These are phyloP conservation scores for Botryosphaeria dothidea DNA, from an alignment of 2,329 filamentous ascomycete genomes.

Conservation along the genomic window DNA sequence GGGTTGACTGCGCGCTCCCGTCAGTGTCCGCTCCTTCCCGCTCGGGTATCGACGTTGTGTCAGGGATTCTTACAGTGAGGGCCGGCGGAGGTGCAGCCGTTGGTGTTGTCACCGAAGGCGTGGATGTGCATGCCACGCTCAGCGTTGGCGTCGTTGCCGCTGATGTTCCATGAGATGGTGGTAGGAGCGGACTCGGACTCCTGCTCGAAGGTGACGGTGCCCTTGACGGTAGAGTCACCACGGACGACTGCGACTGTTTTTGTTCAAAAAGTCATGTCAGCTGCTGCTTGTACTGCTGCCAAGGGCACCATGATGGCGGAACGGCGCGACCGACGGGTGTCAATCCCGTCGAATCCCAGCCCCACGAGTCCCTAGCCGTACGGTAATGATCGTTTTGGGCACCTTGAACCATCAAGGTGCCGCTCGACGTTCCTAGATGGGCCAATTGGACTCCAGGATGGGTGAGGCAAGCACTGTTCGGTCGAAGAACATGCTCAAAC, in stretches of 20 bases:
- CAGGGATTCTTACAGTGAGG: conserved; percentile 77
- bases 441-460: conserved; percentile 14
- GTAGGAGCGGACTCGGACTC: conserved; percentile 77
- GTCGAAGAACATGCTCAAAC: conserved; percentile 54
- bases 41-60: background rate
- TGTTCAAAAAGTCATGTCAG: conserved; percentile 7
- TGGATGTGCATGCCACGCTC: conserved; percentile 98
- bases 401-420: conserved; percentile 17
- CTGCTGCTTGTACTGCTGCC: background rate
- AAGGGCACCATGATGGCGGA: conserved; percentile 18
- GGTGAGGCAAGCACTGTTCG: background rate
- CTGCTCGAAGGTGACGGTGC: conserved; percentile 96
- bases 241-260: conserved; percentile 86
- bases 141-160: conserved; percentile 89
- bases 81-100: conserved; percentile 97
- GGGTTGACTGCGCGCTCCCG: conserved; percentile 77
- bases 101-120: conserved; percentile 99
- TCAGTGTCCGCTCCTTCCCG: conserved; percentile 13
- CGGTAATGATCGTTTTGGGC: conserved; percentile 8
- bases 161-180: conserved; percentile 88
- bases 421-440: background rate
- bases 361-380: background rate
- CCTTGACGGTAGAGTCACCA: conserved; percentile 94
- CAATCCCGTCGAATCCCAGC: background rate
- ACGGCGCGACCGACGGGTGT: conserved; percentile 6